Conservation (phyloP, 345 rosid genomes). For the Garcia nutans region DNA sequence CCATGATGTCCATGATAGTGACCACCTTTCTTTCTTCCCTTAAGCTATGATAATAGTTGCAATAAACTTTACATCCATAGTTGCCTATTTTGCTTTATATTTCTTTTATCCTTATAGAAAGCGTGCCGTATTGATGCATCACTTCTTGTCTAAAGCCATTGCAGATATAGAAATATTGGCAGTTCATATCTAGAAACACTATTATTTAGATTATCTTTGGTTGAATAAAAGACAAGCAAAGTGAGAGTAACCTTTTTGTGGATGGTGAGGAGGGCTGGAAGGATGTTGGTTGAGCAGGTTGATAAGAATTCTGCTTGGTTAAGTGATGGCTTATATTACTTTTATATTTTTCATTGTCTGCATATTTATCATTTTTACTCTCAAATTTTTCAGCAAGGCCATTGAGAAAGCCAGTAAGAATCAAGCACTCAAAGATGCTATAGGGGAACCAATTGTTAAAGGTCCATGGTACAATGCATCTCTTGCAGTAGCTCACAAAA, state of each 20-base stretch:
- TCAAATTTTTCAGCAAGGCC: conserved; percentile 61
- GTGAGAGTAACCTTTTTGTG: not conserved
- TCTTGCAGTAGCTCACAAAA: conserved; percentile 84
- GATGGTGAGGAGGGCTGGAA: not conserved
- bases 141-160: no score
- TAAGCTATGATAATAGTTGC: not conserved
- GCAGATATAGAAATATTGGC: not conserved
- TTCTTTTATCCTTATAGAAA: not conserved
- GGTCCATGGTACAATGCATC: conserved; percentile 98
- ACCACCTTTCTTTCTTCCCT: not conserved
- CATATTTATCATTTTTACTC: conserved; percentile 5
- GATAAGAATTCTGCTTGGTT: not conserved
- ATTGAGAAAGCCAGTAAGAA: conserved; percentile 76
- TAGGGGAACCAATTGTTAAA: conserved; percentile 87
- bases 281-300: not conserved
- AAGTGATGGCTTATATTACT: not conserved
- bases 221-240: not conserved
- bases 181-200: not conserved
- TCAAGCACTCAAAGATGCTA: conserved; percentile 66
- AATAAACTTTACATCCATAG: not conserved
- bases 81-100: not conserved
- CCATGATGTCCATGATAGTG: not conserved
- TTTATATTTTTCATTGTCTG: not conserved
- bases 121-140: no score
- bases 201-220: not conserved